These are phyloP conservation scores for Talaromyces piceae DNA, from an alignment of 2,329 filamentous ascomycete genomes.

Conservation along the genomic window DNA sequence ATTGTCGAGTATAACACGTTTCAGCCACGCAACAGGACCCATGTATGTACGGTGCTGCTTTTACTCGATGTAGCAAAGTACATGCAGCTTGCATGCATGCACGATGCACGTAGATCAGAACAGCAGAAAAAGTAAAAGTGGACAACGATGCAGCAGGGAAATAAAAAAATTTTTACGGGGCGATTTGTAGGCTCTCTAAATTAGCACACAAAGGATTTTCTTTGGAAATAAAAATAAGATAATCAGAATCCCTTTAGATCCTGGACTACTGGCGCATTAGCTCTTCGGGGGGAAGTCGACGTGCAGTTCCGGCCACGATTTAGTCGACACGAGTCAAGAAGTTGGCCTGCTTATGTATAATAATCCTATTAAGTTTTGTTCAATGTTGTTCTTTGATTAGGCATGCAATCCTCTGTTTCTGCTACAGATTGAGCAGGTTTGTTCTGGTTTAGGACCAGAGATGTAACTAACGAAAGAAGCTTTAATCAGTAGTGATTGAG, in stretches of 20 bases:
- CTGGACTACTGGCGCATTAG: constrained; percentile 5
- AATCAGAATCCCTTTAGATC: neutral
- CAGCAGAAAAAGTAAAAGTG: neutral
- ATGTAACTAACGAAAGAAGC: too few species aligned
- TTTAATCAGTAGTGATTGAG: too few species aligned
- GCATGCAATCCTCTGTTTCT: too few species aligned
- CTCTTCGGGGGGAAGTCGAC: constrained; percentile 10
- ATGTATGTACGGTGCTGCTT: neutral
- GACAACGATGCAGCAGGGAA: neutral
- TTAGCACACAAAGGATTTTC: too few species aligned
- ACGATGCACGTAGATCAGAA: neutral
- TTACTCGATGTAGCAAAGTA: neutral
- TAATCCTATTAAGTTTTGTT: neutral
- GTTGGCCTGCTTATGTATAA: constrained; percentile 2
- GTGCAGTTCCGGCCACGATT: constrained; percentile 9
- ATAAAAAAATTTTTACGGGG: too few species aligned
- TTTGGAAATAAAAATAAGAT: neutral
- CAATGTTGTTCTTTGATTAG: too few species aligned
- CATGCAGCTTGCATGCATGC: neutral
- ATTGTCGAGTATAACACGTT: neutral
- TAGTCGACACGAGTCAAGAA: neutral
- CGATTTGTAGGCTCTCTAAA: too few species aligned
- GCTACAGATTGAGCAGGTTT: too few species aligned
- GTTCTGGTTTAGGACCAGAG: too few species aligned
- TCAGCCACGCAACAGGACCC: neutral